phyloP scores from a whole-genome alignment of 2,329 filamentous ascomycete genomes.

The Coniochaeta sp. region DNA sequence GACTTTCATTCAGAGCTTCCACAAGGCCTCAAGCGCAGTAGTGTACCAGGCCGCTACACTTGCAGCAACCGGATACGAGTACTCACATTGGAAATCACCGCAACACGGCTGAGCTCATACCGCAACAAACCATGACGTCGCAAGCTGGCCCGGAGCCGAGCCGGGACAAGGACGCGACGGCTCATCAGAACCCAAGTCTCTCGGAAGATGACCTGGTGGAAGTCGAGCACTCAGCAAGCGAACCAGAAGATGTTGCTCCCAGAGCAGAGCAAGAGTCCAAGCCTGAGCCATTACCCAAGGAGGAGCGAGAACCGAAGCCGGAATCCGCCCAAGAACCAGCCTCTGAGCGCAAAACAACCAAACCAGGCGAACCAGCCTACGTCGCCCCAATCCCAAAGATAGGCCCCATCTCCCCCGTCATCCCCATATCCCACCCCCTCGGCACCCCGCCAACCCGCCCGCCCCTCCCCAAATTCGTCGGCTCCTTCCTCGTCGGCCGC shows the following conservation, averaged over 20 bases:
- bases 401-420: constrained; percentile 24
- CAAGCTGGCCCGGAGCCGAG: not conserved
- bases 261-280: not conserved
- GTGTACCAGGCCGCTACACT: not conserved
- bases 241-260: not conserved
- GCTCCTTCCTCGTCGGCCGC: constrained; percentile 34
- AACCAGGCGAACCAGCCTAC: constrained; percentile 24
- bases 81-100: not conserved
- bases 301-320: constrained; percentile 4
- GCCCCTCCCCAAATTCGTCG: constrained; percentile 18
- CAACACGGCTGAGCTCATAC: not conserved
- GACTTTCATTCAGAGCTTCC: not conserved
- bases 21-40: not conserved
- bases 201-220: constrained; percentile 5
- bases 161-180: not conserved
- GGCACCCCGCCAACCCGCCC: constrained; percentile 21
- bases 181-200: not conserved
- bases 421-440: constrained; percentile 8
- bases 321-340: too few species aligned
- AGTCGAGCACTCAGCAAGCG: not conserved
- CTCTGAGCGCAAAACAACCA: constrained; percentile 5
- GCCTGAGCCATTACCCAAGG: not conserved
- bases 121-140: constrained; percentile 1
- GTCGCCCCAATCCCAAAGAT: constrained; percentile 33
- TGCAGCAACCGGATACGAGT: not conserved